phyloP scores from a whole-genome alignment of 352 stramenopile genomes.

The Pythium biforme region DNA sequence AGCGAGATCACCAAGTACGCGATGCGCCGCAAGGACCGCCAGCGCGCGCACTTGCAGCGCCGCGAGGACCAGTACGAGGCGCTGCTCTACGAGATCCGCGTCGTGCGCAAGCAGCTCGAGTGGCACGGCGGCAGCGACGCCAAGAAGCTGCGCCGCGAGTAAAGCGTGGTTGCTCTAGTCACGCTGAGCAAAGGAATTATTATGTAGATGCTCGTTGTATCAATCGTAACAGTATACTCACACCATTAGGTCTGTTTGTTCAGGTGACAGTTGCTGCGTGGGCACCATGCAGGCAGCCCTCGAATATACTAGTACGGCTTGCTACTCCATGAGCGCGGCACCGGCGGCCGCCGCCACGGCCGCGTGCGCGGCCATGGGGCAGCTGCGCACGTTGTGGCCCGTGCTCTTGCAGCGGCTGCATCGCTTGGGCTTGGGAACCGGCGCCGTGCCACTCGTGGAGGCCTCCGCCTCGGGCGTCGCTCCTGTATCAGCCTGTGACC shows the following conservation, averaged over 20 bases:
- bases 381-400: slow-evolving; percentile 58
- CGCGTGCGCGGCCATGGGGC: slow-evolving; percentile 18
- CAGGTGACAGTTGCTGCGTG: too few species aligned
- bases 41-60: slow-evolving; percentile 33
- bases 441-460: background rate
- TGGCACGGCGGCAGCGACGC: background rate
- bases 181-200: too few species aligned
- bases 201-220: too few species aligned
- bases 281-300: too few species aligned
- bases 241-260: too few species aligned
- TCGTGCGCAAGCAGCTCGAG: slow-evolving; percentile 10
- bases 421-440: slow-evolving; percentile 22
- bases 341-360: background rate
- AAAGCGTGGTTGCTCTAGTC: too few species aligned
- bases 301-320: too few species aligned
- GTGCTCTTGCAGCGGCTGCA: slow-evolving; percentile 46
- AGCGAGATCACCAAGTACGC: slow-evolving; percentile 53
- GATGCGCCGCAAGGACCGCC: slow-evolving; percentile 39
- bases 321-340: background rate
- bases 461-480: background rate
- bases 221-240: too few species aligned
- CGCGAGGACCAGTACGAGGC: slow-evolving; percentile 55
- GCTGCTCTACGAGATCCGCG: slow-evolving; percentile 57
- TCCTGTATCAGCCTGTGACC: background rate
- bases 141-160: background rate